Conservation (phyloP, 2,329 filamentous ascomycete genomes). For the Helotiales sp. region DNA sequence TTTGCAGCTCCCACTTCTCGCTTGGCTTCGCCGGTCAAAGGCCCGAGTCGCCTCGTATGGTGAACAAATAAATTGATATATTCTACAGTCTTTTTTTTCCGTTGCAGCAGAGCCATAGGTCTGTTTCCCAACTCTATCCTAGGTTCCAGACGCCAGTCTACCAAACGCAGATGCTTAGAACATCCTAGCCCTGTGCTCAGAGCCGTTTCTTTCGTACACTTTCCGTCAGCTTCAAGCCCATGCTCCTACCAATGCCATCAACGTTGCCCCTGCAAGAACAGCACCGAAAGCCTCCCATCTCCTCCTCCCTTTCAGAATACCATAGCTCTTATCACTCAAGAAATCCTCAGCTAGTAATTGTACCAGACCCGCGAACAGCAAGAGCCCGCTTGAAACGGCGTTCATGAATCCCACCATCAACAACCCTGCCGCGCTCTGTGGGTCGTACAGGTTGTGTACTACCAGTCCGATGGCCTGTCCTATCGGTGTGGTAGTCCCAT, state of each 20-base stretch:
- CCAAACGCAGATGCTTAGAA: not conserved
- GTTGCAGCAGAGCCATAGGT: not conserved
- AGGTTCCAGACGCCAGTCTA: not conserved
- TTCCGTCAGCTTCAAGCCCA: conserved; percentile 53
- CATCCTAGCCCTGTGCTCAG: not conserved
- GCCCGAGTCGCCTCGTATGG: too few species aligned
- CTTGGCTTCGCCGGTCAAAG: too few species aligned
- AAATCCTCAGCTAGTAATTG: conserved; percentile 88
- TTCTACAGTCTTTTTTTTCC: not conserved
- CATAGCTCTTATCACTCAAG: conserved; percentile 71
- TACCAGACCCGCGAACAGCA: conserved; percentile 83
- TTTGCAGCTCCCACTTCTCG: too few species aligned
- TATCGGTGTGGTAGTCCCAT: conserved; percentile 77
- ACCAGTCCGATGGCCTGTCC: conserved; percentile 83
- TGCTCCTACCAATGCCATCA: conserved; percentile 72
- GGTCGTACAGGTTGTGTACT: conserved; percentile 80
- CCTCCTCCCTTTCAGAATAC: conserved; percentile 59
- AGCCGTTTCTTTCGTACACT: not conserved
- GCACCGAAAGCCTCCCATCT: conserved; percentile 65
- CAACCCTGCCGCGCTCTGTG: conserved; percentile 74
- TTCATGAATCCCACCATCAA: conserved; percentile 89
- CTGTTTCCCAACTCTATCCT: not conserved
- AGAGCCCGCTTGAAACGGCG: conserved; percentile 77
- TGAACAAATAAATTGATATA: not conserved
- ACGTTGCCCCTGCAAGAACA: conserved; percentile 61